Evolutionary conservation across 2,329 filamentous ascomycete species (phyloP), one percentile per base, ranked within the genome.

Genomic region (Nectriaceae sp.): DNA sequence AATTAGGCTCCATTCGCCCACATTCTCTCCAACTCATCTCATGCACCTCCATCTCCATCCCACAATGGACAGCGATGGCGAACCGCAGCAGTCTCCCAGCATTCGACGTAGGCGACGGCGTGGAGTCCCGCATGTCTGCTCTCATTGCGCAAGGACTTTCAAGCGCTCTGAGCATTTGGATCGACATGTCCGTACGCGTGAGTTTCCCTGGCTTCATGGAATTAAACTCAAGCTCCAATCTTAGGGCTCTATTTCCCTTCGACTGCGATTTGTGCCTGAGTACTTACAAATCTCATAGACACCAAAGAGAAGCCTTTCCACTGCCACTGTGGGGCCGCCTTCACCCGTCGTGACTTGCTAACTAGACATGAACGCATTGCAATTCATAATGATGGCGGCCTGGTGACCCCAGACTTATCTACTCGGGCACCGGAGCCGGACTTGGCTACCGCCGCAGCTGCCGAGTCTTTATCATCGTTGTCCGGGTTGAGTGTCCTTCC

Each of bases 281-380:
- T n/a, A n/a, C n/a, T n/a, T n/a, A n/a, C n/a, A n/a, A n/a, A n/a
- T n/a, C n/a, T n/a, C 21, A 21, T 62, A 76, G 73, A 76, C 55
- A 76, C 73, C 46, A 76, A 76, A 42, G 73, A 76, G 59, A 76
- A 76, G 53, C 73, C 73, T 2, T 76, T 74, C 51, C 50, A 73
- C 18, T 76, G 73, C 47, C 65, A 61, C 35, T 76, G 73, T 55
- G 71, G 72, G 44, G 70, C 71, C 11, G 71, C 73, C 2, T 76
- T 75, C 53, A 69, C 73, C 10, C 66, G 73, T 18, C 68, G 73
- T 18, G 73, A 76, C 55, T 61, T 76, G 13, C 58, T 76, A 53
- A 75, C 72, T 40, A 68, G 73, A 19, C 73, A 75, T 52, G 68
- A 75, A 49, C 68, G 72, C 43, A 68, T 75, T 38, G 47, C 59